Evolutionary conservation across 768 basidiomycete genomes (phyloP).

Genomic region (Russula sp.): DNA sequence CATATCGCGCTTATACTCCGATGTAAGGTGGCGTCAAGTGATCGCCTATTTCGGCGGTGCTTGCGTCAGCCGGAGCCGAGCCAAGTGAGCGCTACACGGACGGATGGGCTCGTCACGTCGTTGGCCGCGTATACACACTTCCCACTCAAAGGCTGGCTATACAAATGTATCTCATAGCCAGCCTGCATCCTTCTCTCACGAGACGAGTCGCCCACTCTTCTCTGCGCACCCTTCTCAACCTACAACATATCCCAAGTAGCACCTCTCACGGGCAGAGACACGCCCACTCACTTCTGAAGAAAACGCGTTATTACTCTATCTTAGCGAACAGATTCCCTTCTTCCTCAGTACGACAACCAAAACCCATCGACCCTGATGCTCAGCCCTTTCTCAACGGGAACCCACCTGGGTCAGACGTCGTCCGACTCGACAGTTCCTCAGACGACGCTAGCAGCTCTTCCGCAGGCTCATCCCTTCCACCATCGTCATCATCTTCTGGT

Average conservation of each 20-base stretch:
- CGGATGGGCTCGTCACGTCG: too few species aligned
- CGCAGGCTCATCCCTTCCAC: conserved; percentile 34
- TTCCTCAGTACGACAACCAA: not conserved
- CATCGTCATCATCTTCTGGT: conserved; percentile 40
- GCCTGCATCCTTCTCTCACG: not conserved
- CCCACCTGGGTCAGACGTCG: not conserved
- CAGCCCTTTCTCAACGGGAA: not conserved
- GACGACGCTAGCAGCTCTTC: conserved; percentile 24
- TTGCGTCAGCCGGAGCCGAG: too few species aligned
- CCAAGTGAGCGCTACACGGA: too few species aligned
- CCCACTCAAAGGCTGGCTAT: not conserved
- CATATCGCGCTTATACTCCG: too few species aligned
- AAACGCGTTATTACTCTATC: conserved; percentile 8
- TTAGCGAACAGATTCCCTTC: not conserved
- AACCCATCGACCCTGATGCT: not conserved
- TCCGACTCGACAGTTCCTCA: conserved; percentile 16
- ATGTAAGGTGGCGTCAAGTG: too few species aligned
- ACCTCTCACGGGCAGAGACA: not conserved
- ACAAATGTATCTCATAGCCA: conserved; percentile 3
- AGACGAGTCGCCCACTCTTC: not conserved
- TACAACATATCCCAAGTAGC: not conserved
- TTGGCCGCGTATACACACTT: too few species aligned
- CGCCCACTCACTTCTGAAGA: not conserved
- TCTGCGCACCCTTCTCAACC: not conserved
- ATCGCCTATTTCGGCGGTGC: too few species aligned